phyloP scores from a whole-genome alignment of 352 stramenopile genomes.

The Pilasporangium apinafurcum region DNA sequence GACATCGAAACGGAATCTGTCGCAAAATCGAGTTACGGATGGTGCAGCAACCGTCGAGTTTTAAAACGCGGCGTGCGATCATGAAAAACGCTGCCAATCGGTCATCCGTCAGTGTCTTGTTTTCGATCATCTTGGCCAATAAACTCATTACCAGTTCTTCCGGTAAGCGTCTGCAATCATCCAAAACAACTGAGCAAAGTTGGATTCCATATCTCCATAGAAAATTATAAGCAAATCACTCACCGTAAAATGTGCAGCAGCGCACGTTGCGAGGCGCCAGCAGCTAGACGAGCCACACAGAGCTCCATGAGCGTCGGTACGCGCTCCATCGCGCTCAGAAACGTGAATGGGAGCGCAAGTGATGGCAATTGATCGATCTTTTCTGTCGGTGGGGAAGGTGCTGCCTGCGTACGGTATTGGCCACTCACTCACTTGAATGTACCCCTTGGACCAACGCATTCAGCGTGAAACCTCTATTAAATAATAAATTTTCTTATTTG shows the following conservation, averaged over 20 bases:
- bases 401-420: no score
- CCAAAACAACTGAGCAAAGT: constrained; percentile 7
- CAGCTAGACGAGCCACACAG: constrained; percentile 53
- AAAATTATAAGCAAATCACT: constrained; percentile 9
- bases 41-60: constrained; percentile 56
- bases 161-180: constrained; percentile 42
- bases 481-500: no score
- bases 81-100: constrained; percentile 79
- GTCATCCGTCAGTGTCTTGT: constrained; percentile 77
- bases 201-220: no score
- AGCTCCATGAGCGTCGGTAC: constrained; percentile 51
- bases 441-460: constrained; percentile 1
- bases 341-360: constrained; percentile 9
- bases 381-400: no score
- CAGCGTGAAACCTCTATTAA: neutral
- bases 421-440: no score
- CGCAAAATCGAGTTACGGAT: constrained; percentile 86
- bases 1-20: constrained; percentile 81
- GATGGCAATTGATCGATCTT: no score
- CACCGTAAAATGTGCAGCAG: constrained; percentile 58
- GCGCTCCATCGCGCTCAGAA: constrained; percentile 3
- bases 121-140: constrained; percentile 61
- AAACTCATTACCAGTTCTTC: constrained; percentile 79
- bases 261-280: constrained; percentile 42
- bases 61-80: constrained; percentile 62